Evolutionary conservation across 805 yeast species (phyloP), one percentile per base, ranked within the genome.

Genomic region (Schwanniomyces yamadae): DNA sequence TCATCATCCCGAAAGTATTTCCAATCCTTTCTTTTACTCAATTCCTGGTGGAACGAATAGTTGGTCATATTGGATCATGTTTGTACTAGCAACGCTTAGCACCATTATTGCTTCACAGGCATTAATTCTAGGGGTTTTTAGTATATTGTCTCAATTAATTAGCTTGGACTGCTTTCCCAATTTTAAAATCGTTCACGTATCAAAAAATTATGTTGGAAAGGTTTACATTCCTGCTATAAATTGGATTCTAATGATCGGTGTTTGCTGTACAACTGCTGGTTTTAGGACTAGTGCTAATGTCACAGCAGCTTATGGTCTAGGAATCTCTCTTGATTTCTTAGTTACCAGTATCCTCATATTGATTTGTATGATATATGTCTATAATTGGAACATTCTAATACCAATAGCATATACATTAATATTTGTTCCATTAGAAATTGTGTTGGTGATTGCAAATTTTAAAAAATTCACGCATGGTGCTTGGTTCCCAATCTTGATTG

Each of bases 21-120:
- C 66, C 1, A 72, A 70, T 39, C 64, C 74, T 2, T 78, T 77
- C 49, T 78, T 64, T 47, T 46, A 55, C 14, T 66, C 78, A 0
- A 59, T 77, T 35, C 82, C 82, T 0, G 80, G 80, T 6, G 72
- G 73, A 3, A 43, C 60, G 15, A 61, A 61, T 12, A 55, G 66
- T 5, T 64, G 66, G 2, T 58, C 64, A 15, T 77, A 72, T 50
- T 77, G 82, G 82, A 35, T 54, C 5, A 61, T 71, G 52, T 71
- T 77, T 50, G 72, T 69, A 14, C 44, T 79, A 31, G 78, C 83
- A 1, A 75, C 77, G 1, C 54, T 77, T 35, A 66, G 77, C 1
- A 73, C 82, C 4, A 66, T 79, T 30, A 76, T 78, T 46, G 82
- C 84, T 0, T 71, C 80, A 4, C 84, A 78, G 49, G 80, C 82